Evolutionary conservation across 768 basidiomycete genomes (phyloP).

Genomic region (Mycena crocata): DNA sequence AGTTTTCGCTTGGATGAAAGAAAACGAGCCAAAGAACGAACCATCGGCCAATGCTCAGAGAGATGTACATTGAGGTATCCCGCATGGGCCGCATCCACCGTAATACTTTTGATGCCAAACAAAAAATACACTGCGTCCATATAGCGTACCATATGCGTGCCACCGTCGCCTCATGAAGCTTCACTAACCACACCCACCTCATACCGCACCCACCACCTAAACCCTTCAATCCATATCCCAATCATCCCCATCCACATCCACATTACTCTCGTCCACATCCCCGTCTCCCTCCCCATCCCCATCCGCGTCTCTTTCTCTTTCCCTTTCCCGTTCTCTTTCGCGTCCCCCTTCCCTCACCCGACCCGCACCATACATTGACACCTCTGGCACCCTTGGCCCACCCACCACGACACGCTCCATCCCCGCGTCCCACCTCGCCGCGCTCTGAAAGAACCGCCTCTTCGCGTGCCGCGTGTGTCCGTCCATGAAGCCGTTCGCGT

Average conservation of each 20-base stretch:
- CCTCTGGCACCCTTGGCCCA: constrained; percentile 9
- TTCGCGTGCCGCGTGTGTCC: constrained; percentile 41
- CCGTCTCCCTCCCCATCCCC: background rate
- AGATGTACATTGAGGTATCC: too few relatives aligned
- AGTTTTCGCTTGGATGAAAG: too few relatives aligned
- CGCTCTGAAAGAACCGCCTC: constrained; percentile 71
- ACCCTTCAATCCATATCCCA: constrained; percentile 25
- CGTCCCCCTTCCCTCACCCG: constrained; percentile 6
- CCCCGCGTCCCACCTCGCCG: constrained; percentile 25
- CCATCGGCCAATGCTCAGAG: too few relatives aligned
- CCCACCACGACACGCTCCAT: constrained; percentile 5
- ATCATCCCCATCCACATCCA: constrained; percentile 21
- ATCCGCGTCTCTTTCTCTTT: constrained; percentile 1
- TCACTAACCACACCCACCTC: too few relatives aligned
- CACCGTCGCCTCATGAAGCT: too few relatives aligned
- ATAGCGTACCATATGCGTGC: too few relatives aligned
- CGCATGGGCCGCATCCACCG: too few relatives aligned
- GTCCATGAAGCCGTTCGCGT: constrained; percentile 9
- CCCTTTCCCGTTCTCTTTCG: background rate
- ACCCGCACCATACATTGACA: constrained; percentile 16
- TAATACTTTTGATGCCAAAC: too few relatives aligned
- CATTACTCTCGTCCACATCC: constrained; percentile 18
- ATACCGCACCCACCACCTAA: too few relatives aligned
- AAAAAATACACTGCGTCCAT: too few relatives aligned
- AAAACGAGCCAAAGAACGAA: too few relatives aligned